Evolutionary conservation across 768 basidiomycete species (phyloP).

Genomic region (Pholiota molesta): DNA sequence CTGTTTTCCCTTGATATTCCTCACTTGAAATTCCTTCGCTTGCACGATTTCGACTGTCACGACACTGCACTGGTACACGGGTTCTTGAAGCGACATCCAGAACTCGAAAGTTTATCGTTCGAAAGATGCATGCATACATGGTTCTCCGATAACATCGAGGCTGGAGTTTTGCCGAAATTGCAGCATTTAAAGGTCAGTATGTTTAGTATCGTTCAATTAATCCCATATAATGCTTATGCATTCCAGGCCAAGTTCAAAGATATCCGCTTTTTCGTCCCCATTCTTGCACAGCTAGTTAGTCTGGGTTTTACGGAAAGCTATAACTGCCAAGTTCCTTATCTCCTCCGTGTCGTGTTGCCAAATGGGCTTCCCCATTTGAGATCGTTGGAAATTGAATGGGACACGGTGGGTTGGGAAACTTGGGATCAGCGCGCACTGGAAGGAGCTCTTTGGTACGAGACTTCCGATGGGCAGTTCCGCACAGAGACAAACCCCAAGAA

Average conservation of each 20-base stretch:
- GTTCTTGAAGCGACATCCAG: background rate
- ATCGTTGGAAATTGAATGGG: slow-evolving; percentile 17
- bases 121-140: background rate
- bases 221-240: no score
- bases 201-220: background rate
- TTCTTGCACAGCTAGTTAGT: background rate
- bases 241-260: slow-evolving; percentile 2
- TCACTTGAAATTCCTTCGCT: background rate
- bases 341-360: slow-evolving; percentile 19
- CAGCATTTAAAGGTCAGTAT: background rate
- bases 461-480: slow-evolving; percentile 9
- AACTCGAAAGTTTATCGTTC: background rate
- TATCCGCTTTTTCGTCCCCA: background rate
- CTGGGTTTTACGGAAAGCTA: slow-evolving; percentile 9
- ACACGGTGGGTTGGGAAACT: no score
- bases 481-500: background rate
- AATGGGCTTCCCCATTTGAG: slow-evolving; percentile 15
- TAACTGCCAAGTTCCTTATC: slow-evolving; percentile 23
- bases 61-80: no score
- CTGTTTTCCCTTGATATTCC: background rate
- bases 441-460: slow-evolving; percentile 20
- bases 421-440: slow-evolving; percentile 1
- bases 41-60: background rate
- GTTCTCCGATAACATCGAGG: background rate
- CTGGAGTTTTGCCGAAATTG: background rate